Percentiles rank a stretch among this genome's conserved stretches.
These are phyloP conservation scores for Starmerella bombi DNA, from an alignment of 805 yeast species.

Conservation along the genomic window DNA sequence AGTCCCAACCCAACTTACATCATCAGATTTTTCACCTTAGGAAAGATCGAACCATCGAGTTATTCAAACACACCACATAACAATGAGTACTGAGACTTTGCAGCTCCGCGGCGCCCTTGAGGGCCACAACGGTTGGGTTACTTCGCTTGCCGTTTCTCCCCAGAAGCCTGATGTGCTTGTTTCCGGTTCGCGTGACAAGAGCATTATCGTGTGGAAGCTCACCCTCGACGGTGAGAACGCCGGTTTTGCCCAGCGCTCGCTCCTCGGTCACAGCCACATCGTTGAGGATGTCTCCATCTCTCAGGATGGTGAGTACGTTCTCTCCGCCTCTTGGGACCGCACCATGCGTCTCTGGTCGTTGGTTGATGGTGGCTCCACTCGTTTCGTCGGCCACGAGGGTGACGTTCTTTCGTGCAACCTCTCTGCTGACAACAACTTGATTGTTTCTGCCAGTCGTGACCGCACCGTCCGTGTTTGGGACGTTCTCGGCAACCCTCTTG, in stretches of 20 bases:
- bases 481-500: constrained; percentile 93
- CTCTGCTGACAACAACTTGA: constrained; percentile 91
- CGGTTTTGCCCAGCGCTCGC: constrained; percentile 96
- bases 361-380: constrained; percentile 81
- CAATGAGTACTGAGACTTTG: constrained; percentile 58
- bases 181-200: constrained; percentile 98
- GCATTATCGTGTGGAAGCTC: constrained; percentile 95
- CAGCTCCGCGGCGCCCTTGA: constrained; percentile 99
- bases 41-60: background rate
- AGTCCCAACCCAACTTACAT: constrained; percentile 3
- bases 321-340: constrained; percentile 99
- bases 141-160: constrained; percentile 94
- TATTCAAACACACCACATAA: constrained; percentile 2
- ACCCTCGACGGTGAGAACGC: constrained; percentile 90
- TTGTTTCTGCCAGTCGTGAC: constrained; percentile 85
- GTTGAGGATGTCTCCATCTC: constrained; percentile 96
- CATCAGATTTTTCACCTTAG: background rate
- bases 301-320: constrained; percentile 93
- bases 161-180: constrained; percentile 95
- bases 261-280: constrained; percentile 98
- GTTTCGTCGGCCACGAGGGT: constrained; percentile 96
- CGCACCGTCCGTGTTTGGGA: constrained; percentile 98
- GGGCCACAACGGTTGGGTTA: constrained; percentile 75
- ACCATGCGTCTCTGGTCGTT: constrained; percentile 98
- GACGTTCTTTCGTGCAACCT: constrained; percentile 96